Conservation (phyloP, 768 basidiomycete genomes). For the Serendipita sp. region DNA sequence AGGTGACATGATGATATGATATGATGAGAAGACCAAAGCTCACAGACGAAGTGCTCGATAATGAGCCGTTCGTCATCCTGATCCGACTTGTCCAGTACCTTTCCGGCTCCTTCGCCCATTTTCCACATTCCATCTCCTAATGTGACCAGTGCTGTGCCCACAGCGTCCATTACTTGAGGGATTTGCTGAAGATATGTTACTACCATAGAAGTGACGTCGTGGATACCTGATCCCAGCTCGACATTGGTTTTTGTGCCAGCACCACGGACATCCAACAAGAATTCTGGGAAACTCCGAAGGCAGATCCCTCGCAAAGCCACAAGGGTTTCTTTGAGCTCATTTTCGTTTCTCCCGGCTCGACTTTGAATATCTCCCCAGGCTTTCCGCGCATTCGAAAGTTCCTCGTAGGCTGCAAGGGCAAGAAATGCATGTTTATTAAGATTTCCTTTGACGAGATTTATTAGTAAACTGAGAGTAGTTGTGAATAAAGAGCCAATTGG, state of each 20-base stretch:
- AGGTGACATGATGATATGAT: not conserved
- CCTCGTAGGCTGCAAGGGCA: slow-evolving; percentile 54
- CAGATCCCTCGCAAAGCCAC: slow-evolving; percentile 50
- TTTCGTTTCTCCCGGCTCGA: slow-evolving; percentile 30
- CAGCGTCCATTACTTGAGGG: slow-evolving; percentile 53
- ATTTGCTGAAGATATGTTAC: slow-evolving; percentile 53
- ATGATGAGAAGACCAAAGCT: slow-evolving; percentile 13
- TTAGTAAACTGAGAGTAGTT: slow-evolving; percentile 46
- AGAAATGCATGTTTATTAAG: slow-evolving; percentile 57
- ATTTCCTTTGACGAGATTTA: slow-evolving; percentile 38
- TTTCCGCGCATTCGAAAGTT: slow-evolving; percentile 33
- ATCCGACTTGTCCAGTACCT: slow-evolving; percentile 27
- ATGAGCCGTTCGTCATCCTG: slow-evolving; percentile 37
- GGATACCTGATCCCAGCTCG: slow-evolving; percentile 47
- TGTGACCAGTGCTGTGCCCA: slow-evolving; percentile 44
- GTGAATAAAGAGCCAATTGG: slow-evolving; percentile 54
- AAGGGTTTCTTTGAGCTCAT: slow-evolving; percentile 55
- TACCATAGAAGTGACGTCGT: slow-evolving; percentile 34
- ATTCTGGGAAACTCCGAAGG: slow-evolving; percentile 70
- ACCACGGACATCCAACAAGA: slow-evolving; percentile 56
- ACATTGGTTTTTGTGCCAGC: slow-evolving; percentile 28
- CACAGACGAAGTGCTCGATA: slow-evolving; percentile 62
- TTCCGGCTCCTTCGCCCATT: slow-evolving; percentile 67
- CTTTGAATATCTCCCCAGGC: slow-evolving; percentile 55
- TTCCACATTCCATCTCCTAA: slow-evolving; percentile 85